Evolutionary conservation across 441 rosid species (phyloP).

Genomic region (Euphorbia schlechtendalii): DNA sequence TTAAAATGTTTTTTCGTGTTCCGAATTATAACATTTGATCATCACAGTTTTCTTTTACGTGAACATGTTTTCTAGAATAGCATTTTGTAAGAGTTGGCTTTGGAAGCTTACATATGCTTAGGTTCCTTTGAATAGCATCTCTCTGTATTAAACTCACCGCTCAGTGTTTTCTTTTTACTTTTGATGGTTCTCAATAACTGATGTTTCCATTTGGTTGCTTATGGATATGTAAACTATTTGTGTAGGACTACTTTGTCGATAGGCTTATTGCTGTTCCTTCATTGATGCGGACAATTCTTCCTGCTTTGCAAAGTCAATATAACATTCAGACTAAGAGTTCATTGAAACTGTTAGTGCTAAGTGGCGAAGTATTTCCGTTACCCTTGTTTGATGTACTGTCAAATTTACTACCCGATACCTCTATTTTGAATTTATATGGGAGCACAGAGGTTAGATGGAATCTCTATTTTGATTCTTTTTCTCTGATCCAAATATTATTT

Average conservation of each 20-base stretch:
- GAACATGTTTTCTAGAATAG: neutral
- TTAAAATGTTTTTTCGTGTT: neutral
- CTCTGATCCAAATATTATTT: neutral
- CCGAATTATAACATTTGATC: neutral
- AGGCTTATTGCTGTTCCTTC: conserved; percentile 82
- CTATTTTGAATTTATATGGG: conserved; percentile 82
- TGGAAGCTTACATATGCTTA: neutral
- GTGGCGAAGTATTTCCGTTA: conserved; percentile 78
- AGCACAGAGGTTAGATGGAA: conserved; percentile 76
- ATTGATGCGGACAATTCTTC: conserved; percentile 63
- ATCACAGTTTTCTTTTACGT: neutral
- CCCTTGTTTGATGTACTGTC: conserved; percentile 70
- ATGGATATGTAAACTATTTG: conserved; percentile 6
- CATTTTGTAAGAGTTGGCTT: neutral
- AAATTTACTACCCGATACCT: conserved; percentile 54
- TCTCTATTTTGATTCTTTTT: conserved; percentile 5
- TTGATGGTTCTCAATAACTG: conserved; percentile 7
- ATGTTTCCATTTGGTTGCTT: conserved; percentile 1
- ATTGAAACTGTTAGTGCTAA: conserved; percentile 64
- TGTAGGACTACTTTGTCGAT: conserved; percentile 64
- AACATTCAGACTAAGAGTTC: conserved; percentile 34
- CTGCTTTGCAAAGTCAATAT: conserved; percentile 49
- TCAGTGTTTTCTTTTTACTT: neutral
- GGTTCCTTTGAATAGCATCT: too few species aligned
- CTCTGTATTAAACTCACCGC: too few species aligned